Conservation (phyloP, 1,284 basidiomycete genomes). For the Apiotrichum sp. region DNA sequence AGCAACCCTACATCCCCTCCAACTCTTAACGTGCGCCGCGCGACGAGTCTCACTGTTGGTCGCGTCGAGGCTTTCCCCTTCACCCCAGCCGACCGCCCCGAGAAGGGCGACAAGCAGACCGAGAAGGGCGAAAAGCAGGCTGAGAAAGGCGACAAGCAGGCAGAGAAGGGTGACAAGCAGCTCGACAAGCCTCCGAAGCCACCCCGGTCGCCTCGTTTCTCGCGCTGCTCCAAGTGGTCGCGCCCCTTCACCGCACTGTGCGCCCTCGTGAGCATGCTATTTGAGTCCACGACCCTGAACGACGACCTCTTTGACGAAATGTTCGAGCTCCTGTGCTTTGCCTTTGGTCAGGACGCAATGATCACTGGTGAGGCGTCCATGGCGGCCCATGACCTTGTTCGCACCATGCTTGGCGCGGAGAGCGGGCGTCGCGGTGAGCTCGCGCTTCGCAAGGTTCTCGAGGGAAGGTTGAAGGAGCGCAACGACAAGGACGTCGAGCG, state of each 20-base stretch:
- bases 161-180: no score
- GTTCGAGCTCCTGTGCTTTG: constrained; percentile 33
- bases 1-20: background rate
- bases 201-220: background rate
- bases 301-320: constrained; percentile 34
- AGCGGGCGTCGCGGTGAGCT: constrained; percentile 34
- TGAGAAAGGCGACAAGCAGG: no score
- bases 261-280: constrained; percentile 25
- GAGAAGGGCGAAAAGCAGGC: no score
- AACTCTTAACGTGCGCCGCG: background rate
- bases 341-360: constrained; percentile 32
- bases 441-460: constrained; percentile 31
- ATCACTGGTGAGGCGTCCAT: constrained; percentile 17
- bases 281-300: constrained; percentile 27
- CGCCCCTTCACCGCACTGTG: constrained; percentile 25
- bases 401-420: constrained; percentile 28
- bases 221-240: constrained; percentile 19
- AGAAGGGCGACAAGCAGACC: no score
- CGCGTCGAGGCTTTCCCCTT: constrained; percentile 8
- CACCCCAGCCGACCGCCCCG: no score
- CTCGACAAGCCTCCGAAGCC: background rate
- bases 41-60: constrained; percentile 8
- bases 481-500: constrained; percentile 25
- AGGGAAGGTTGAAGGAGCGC: constrained; percentile 22
- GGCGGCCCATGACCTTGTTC: constrained; percentile 25